Evolutionary conservation across 495 filamentous ascomycete genomes (phyloP), one percentile per base, ranked within the genome.

Genomic region (Neurospora cerealis): DNA sequence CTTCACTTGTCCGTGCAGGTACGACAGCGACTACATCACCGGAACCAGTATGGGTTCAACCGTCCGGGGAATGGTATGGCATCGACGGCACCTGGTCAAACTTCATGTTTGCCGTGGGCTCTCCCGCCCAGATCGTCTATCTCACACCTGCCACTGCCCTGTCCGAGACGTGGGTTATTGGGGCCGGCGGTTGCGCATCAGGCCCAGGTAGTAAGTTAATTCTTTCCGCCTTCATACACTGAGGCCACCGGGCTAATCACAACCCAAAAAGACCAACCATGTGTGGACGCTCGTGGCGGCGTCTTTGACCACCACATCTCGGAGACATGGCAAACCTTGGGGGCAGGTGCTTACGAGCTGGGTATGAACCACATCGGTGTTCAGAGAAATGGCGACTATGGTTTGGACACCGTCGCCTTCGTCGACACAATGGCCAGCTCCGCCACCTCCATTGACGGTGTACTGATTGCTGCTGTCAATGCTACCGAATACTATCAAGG

Each of bases 111-210:
- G 85, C 83, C 69, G 82, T 91, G 5, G 90, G 90, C 38, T 84
- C 84, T n/a, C 84, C 87, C 28, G 80, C 83, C 17, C 88, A 90
- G 79, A 83, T 86, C 69, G 79, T 90, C 6, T 87, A 89, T 73
- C 83, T 90, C 70, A 83, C 87, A 37, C 82, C 86, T 54, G 88
- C 86, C 73, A 91, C 89, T 4, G 84, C 83, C 15, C 78, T 88
- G 48, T 84, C 86, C 34, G 87, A 89, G 76, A 85, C 86, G 28
- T 91, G 88, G 88, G 85, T 88, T 6, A 82, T 91, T 44, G 81
- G 82, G 39, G 79, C 80, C 5, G 79, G 81, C 15, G 89, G 88
- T 70, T 91, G 89, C 74, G 76, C 74, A 69, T 73, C 79, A 69
- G 79, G 54, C 54, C 54, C 54, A 66, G 54, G 54, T 34, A 66